Conservation (phyloP, 306 rosid genomes). For the Spatholobus suberectus region DNA sequence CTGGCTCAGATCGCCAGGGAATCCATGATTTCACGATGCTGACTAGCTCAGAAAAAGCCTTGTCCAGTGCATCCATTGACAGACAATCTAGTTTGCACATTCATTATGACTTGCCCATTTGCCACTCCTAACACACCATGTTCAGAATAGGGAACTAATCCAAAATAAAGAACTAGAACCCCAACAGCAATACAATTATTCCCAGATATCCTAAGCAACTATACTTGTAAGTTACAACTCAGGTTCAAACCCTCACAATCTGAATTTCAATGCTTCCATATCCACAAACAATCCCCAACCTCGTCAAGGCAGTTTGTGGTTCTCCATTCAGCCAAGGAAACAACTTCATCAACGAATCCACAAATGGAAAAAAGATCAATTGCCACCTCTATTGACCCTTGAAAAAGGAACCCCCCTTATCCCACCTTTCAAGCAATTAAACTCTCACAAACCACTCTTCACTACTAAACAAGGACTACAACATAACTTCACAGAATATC, state of each 20-base stretch:
- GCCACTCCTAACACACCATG: constrained; percentile 50
- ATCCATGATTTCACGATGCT: constrained; percentile 73
- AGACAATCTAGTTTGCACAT: constrained; percentile 41
- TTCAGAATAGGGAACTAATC: constrained; percentile 39
- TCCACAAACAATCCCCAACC: constrained; percentile 50
- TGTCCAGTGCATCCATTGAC: constrained; percentile 74
- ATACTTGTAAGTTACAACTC: constrained; percentile 8
- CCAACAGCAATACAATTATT: constrained; percentile 15
- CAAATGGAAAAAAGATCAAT: constrained; percentile 1
- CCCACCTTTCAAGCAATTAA: constrained; percentile 36
- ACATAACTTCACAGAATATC: constrained; percentile 25
- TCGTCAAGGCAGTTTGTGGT: constrained; percentile 40
- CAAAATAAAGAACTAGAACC: constrained; percentile 44
- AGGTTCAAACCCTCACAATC: constrained; percentile 10
- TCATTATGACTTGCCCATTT: constrained; percentile 73
- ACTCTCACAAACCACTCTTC: constrained; percentile 23
- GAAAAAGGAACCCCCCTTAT: constrained; percentile 34
- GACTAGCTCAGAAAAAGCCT: constrained; percentile 61
- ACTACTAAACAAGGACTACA: constrained; percentile 23
- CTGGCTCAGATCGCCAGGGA: constrained; percentile 77
- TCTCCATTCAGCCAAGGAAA: constrained; percentile 35
- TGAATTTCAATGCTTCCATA: constrained; percentile 31
- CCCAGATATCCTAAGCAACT: constrained; percentile 27
- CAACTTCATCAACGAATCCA: constrained; percentile 30
- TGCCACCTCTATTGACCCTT: constrained; percentile 36